Evolutionary conservation across 164 flowering plant genomes (phyloP), one percentile per base, ranked within the genome.

Genomic region (Euptelea pleiosperma): DNA sequence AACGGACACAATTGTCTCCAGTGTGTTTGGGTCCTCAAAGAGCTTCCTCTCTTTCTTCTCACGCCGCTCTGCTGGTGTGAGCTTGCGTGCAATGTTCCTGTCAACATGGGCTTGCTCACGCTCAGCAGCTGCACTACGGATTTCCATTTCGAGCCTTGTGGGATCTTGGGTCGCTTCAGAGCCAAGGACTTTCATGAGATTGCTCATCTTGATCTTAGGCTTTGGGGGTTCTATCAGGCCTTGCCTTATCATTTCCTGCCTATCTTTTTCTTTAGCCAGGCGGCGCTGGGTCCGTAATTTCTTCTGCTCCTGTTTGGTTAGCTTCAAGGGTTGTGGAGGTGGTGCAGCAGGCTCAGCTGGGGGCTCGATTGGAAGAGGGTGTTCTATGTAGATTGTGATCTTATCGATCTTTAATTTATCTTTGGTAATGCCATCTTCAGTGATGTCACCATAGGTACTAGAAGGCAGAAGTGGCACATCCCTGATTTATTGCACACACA

Each of bases 121-220:
- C 74, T 93, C 99, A 67, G 96, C 95, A 61, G 99, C 99, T 53
- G 99, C 99, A 65, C 74, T 82, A 24, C 97, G 74, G 39, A 93
- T 85, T 63, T 93, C 95, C 91, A 77, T 93, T 71, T 93, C 99
- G 48, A 93, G 86, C 67, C 69, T 77, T 2, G 99, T 93, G 21
- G 99, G 99, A 69, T 93, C 99, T 67, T 90, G 99, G 30, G 99
- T 93, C 5, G 97, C 99, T 83, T 93, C 96, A 25, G 97, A 79
- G 8, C 96, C 99, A 66, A 93, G 89, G 40, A 93, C 97, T 72
- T 82, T 93, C 97, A 90, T 90, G 41, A 93, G 79, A 74, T 93
- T 93, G 73, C 97, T 93, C 95, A 93, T 88, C 68, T 90, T 93
- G 16, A 93, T 82, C 65, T 90, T 93, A 4, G 97, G 77, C 63